Percentiles rank a stretch among this genome's conserved stretches.
phyloP scores from a whole-genome alignment of 768 basidiomycete species.

The Xerocomellus dryophilus region DNA sequence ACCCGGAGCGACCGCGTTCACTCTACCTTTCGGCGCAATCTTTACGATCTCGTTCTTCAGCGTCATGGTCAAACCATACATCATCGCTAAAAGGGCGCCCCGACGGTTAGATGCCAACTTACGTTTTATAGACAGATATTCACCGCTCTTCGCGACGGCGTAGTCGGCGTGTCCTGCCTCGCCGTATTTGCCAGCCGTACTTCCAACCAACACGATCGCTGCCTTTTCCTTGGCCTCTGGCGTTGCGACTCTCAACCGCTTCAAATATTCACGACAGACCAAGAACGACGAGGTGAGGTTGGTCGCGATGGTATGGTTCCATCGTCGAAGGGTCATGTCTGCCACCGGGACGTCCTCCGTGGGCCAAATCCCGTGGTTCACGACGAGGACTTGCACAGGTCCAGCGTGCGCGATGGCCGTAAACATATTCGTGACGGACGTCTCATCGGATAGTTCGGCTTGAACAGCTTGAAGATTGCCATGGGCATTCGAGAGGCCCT shows the following conservation, averaged over 20 bases:
- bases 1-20: conserved; percentile 68
- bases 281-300: conserved; percentile 71
- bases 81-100: conserved; percentile 46
- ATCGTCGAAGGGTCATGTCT: conserved; percentile 59
- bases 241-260: conserved; percentile 38
- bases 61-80: conserved; percentile 66
- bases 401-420: conserved; percentile 37
- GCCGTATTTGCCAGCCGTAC: conserved; percentile 70
- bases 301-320: conserved; percentile 57
- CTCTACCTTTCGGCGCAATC: conserved; percentile 66
- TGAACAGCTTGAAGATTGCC: conserved; percentile 38
- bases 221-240: conserved; percentile 51
- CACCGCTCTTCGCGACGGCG: conserved; percentile 66
- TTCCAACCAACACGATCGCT: conserved; percentile 63
- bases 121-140: neutral
- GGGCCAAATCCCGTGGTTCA: conserved; percentile 61
- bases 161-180: conserved; percentile 69
- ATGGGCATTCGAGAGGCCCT: conserved; percentile 39
- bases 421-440: conserved; percentile 52
- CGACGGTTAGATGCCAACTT: neutral
- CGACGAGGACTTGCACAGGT: conserved; percentile 53
- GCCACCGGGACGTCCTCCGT: conserved; percentile 46
- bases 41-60: conserved; percentile 82
- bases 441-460: conserved; percentile 60
- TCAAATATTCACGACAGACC: conserved; percentile 60